Evolutionary conservation across 257 asterid genomes (phyloP), one percentile per base, ranked within the genome.

Genomic region (Fraxinus quadrangulata): DNA sequence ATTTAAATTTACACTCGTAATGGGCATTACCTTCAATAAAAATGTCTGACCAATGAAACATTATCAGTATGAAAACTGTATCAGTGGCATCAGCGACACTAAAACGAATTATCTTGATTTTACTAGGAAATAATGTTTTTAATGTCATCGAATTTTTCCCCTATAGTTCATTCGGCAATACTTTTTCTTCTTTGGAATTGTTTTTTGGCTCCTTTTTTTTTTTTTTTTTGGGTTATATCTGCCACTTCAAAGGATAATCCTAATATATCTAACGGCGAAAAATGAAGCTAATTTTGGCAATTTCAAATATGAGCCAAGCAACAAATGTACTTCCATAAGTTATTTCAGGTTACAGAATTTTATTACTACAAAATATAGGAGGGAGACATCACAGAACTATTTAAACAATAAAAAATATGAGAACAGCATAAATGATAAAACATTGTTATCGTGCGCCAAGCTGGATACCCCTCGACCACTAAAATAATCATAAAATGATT

Each of bases 231-330:
- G 5, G 70, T 51, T 51, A 36, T 23, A 54, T 56, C 56, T 45
- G 6, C 33, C 23, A 47, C 45, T 69, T 68, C 67, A 67, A 39
- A 5, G 54, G 31, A n/a, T 70, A 67, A 3, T 61, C 11, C 30
- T 49, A 37, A 61, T 37, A 63, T 28, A 33, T 19, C 21, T 5
- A 65, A 45, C 67, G 10, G 19, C 9, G 37, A 16, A 37, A 21
- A 66, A 3, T 67, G 72, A 36, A 42, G 75, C 36, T 36, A 75
- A 68, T 4, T 17, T 65, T 40, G 26, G 40, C 71, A 51, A n/a
- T 76, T 65, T 72, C n/a, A 72, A 42, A 72, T 63, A 40, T 49
- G 67, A 67, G 77, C 45, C 80, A 77, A 42, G 37, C 5, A 66
- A 26, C 36, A 24, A 66, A 66, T 66, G 28, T 65, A 61, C 31